Evolutionary conservation across 2,329 filamentous ascomycete species (phyloP), one percentile per base, ranked within the genome.

Genomic region (Exophiala lecanii-corni): DNA sequence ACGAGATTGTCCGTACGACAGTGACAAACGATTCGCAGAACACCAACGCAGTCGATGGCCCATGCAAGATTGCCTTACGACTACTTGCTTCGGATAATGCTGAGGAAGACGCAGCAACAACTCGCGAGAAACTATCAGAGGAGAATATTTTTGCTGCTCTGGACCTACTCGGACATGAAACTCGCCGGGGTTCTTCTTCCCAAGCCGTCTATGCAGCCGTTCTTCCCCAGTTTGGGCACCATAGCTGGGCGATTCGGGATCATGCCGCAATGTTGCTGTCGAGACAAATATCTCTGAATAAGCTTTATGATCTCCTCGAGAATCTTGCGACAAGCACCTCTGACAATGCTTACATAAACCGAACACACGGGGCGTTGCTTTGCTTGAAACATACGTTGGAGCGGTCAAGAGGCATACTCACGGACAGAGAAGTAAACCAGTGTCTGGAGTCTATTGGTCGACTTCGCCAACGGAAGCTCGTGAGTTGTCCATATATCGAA

Each of bases 181-280:
- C n/a, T 18, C 36, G 56, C n/a, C 47, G 50, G 16, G 60, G 59
- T n/a, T 54, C 56, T 2, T 59, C 62, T 17, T 62, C 67, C 34
- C 45, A 46, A 5, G 52, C 59, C 37, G 47, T 70, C 6, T 60
- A 58, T 13, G 49, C 39, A 3, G 49, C 66, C 9, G 61, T 69
- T 12, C 43, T 57, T 3, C 55, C 56, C 28, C 65, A 71, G 26
- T 52, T 70, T n/a, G 61, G 61, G 20, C 68, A 66, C 45, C 59
- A 62, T 1, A 63, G 69, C 12, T 71, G 68, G 69, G 63, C 65
- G 9, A 64, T 72, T 20, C 59, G 69, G 43, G 69, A 71, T 39
- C 68, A 71, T 39, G 66, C 69, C 13, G 68, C 69, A 13, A 60
- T 66, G 34, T 35, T 55, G 12, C 31, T 54, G 15, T 47, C 45